Base-by-base conservation (phyloP, 2,329 filamentous ascomycete genomes). In the Trichoderma sp. region DNA sequence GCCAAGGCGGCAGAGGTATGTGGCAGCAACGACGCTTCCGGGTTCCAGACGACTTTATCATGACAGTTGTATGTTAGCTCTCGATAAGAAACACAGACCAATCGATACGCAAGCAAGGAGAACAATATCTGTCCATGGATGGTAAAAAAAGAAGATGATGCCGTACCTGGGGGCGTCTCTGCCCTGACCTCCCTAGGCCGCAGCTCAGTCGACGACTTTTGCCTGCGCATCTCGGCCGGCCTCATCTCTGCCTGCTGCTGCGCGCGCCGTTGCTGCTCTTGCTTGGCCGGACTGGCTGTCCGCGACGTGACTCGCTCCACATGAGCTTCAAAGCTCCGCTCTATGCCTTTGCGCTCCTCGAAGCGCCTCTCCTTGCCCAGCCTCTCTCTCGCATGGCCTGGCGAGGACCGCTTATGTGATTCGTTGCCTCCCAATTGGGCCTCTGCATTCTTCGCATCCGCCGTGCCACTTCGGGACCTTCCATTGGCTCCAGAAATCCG, bases 1-100 rank as follows among this genome's bases (percentile, higher is more conserved):
- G 94, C 94, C 65, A 97, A 83, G 4, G 96, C 96, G 15, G 89
- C 89, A 30, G 88, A 86, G 0, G 89, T 90, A 75, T 89, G 89
- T 6, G 88, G 85, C 43, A 95, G 85, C 26, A 98, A 84, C 1
- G 88, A 91, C 9, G 90, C 95, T 78, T 93, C 88, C 0, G 96
- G 95, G 70, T 90, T 91, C 96, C 96, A 98, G 77, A 84, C 82
- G 74, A 81, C 84, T 85, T 76, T 23, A 9, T 50, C 23, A 28
- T 59, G 57, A 9, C 7, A 12, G n/a, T 8, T 15, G 5, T 5
- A 50, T 12, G 66, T 69, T 11, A 69, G 66, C 13, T 15, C n/a
- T 32, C 28, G 6, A 28, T 20, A n/a, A 15, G 23, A 23, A 23
- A 30, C n/a, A 15, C 4, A 3, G 55, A 17, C 17, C 2, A 8